Base-by-base conservation (phyloP, 2,329 filamentous ascomycete species). In the Apiospora malaysiana region DNA sequence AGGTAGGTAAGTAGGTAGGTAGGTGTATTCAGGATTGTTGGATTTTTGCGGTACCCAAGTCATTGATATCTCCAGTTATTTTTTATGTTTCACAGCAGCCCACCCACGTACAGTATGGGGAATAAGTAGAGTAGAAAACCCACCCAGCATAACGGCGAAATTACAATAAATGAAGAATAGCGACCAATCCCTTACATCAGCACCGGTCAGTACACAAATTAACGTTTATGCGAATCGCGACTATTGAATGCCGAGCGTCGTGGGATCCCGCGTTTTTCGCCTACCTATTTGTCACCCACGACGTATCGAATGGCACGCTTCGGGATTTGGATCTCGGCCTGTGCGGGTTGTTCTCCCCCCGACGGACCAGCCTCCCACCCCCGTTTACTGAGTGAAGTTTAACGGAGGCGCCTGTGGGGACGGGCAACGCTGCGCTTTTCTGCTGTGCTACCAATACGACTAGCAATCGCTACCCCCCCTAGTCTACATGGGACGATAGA, bases 301-400 rank as follows among this genome's bases (percentile, higher is more conserved):
- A 63, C 21, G 32, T 40, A 63, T 32, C 27, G 56, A 63, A 63
- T 63, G 56, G 56, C 32, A 32, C 27, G 56, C 56, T 63, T 40
- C 56, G 56, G 56, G 56, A 21, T 63, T 63, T 63, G 56, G 4
- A 63, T n/a, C 40, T 63, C 56, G 56, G 56, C 32, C n/a, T 40
- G 56, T n/a, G 56, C 56, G 56, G 56, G 56, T 40, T 63, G 56
- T 63, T 63, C 56, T 63, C 32, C 56, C 32, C n/a, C 56, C 32
- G 32, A 40, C 56, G 32, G 56, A 40, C 56, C 32, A 16, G 16
- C 42, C 42, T 45, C 37, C 32, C n/a, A 59, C 51, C 51, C 51
- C 51, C 51, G 51, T 59, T 59, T 37, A 59, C 51, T 59, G 37
- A 37, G 27, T 59, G 51, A 59, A 37, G 16, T 16, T 32, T 37